phyloP scores from a whole-genome alignment of 1,284 basidiomycete genomes.

The Leccinum subrobustum region DNA sequence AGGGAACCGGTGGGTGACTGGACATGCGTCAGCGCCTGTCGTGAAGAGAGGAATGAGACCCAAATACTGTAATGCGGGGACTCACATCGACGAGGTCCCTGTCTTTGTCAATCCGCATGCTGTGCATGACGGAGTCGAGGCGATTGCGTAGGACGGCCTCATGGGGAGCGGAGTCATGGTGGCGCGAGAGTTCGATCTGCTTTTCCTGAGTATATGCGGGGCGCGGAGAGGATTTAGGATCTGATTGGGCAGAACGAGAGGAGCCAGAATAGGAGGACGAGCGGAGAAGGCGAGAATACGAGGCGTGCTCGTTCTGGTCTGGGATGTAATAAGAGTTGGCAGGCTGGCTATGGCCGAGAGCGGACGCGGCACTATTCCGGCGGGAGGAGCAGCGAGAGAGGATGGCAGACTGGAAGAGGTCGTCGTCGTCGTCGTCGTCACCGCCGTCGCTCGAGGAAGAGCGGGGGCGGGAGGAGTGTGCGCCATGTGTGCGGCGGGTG shows the following conservation, averaged over 20 bases:
- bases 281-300: constrained; percentile 31
- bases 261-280: constrained; percentile 32
- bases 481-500: constrained; percentile 22
- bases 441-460: constrained; percentile 33
- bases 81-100: constrained; percentile 26
- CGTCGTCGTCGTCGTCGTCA: constrained; percentile 32
- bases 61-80: constrained; percentile 3
- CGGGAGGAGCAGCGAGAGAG: constrained; percentile 18
- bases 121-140: constrained; percentile 51
- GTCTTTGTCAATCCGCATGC: constrained; percentile 30
- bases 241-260: constrained; percentile 26
- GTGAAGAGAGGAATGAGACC: constrained; percentile 14
- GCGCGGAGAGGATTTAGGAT: constrained; percentile 14
- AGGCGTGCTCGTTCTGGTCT: constrained; percentile 27
- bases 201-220: constrained; percentile 20
- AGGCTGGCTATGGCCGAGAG: constrained; percentile 10
- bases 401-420: constrained; percentile 31
- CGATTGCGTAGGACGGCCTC: constrained; percentile 53
- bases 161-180: constrained; percentile 44
- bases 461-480: constrained; percentile 20
- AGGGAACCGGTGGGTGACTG: constrained; percentile 29
- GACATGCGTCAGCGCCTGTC: constrained; percentile 17
- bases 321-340: constrained; percentile 24
- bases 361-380: constrained; percentile 22
- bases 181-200: constrained; percentile 17